A percentile compares a stretch with the other conserved stretches of the same genome.
These are phyloP conservation scores for Gyrodon lividus DNA, from an alignment of 768 basidiomycete species.

Conservation along the genomic window DNA sequence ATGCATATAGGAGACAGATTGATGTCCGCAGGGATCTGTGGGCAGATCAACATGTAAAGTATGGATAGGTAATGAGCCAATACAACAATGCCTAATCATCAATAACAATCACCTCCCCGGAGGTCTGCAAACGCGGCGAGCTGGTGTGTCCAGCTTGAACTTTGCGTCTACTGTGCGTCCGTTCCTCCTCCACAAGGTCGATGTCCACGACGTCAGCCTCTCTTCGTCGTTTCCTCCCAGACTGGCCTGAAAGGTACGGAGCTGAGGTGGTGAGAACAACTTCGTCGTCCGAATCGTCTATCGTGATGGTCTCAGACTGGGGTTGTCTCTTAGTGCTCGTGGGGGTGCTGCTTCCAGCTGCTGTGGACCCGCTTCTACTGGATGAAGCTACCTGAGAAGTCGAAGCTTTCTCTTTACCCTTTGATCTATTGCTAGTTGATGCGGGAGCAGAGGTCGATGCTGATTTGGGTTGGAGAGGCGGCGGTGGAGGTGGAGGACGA, in stretches of 20 bases:
- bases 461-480: conserved; percentile 16
- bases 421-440: conserved; percentile 21
- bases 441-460: conserved; percentile 9
- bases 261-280: conserved; percentile 3
- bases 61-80: neutral
- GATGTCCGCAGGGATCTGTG: neutral
- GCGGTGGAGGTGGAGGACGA: conserved; percentile 38
- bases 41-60: no score
- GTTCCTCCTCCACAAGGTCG: conserved; percentile 30
- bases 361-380: conserved; percentile 1
- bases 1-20: no score
- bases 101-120: conserved; percentile 47
- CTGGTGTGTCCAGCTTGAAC: conserved; percentile 9
- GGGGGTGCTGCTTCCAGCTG: conserved; percentile 13
- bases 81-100: conserved; percentile 31
- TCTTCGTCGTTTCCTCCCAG: conserved; percentile 38
- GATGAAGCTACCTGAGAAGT: conserved; percentile 3
- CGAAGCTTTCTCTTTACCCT: conserved; percentile 37
- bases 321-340: conserved; percentile 14
- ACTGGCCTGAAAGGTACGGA: neutral
- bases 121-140: conserved; percentile 13
- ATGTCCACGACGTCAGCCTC: conserved; percentile 28
- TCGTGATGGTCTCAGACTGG: conserved; percentile 23
- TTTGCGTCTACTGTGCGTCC: conserved; percentile 20
- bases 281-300: conserved; percentile 35